phyloP scores from a whole-genome alignment of 2,329 filamentous ascomycete genomes.

The Sporothrix pallida region DNA sequence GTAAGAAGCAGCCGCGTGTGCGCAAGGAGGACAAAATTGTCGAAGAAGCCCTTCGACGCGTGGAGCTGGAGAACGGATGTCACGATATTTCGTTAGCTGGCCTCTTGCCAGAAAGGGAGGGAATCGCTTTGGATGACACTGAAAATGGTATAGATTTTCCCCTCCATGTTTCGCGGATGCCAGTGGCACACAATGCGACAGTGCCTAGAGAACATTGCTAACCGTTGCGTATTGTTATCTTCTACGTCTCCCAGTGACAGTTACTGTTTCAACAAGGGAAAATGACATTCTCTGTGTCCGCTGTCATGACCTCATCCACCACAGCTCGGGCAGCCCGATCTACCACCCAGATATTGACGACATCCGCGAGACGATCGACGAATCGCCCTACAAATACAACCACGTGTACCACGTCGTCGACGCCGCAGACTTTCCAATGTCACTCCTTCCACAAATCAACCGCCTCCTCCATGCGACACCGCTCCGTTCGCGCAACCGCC shows the following conservation, averaged over 20 bases:
- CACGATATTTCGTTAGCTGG: slow-evolving; percentile 53
- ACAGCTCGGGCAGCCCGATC: slow-evolving; percentile 73
- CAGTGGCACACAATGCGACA: too few species aligned
- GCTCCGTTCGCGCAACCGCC: slow-evolving; percentile 79
- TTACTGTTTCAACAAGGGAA: background rate
- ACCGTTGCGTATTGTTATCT: background rate
- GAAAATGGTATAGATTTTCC: background rate
- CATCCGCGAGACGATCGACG: slow-evolving; percentile 81
- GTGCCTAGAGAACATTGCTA: background rate
- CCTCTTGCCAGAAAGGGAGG: slow-evolving; percentile 38
- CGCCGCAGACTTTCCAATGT: slow-evolving; percentile 96
- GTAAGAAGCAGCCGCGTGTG: slow-evolving; percentile 38
- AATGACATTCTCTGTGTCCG: slow-evolving; percentile 75
- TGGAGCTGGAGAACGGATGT: slow-evolving; percentile 52
- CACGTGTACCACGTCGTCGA: slow-evolving; percentile 96
- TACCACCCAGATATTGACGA: slow-evolving; percentile 80
- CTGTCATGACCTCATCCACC: slow-evolving; percentile 81
- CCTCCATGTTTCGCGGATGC: background rate
- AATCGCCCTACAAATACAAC: slow-evolving; percentile 88
- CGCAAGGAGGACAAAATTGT: slow-evolving; percentile 55
- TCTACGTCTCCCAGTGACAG: background rate
- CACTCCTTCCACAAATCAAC: slow-evolving; percentile 78
- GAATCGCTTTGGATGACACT: slow-evolving; percentile 25
- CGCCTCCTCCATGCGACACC: slow-evolving; percentile 72
- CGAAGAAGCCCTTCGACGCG: slow-evolving; percentile 50